These are phyloP conservation scores for Sanghuangporus sanghuang DNA, from an alignment of 1,284 basidiomycete species.

Conservation along the genomic window DNA sequence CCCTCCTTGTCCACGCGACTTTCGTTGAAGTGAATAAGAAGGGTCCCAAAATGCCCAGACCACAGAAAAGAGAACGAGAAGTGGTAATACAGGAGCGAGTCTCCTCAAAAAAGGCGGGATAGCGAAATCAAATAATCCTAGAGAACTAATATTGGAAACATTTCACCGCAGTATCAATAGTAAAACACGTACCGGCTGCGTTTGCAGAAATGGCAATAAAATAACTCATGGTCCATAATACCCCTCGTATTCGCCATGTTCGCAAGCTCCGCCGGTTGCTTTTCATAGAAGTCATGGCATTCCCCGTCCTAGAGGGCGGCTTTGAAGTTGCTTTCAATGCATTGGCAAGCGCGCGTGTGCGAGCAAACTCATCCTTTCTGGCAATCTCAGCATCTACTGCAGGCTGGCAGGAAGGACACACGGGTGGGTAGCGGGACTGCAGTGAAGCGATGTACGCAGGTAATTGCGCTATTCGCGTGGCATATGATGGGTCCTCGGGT, in stretches of 20 bases:
- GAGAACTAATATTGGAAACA: background rate
- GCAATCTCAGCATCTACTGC: constrained; percentile 77
- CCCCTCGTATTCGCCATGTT: constrained; percentile 60
- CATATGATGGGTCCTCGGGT: constrained; percentile 65
- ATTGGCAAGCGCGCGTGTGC: constrained; percentile 68
- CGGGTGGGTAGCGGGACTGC: constrained; percentile 78
- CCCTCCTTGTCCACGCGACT: constrained; percentile 60
- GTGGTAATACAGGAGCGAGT: constrained; percentile 34
- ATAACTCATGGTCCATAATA: constrained; percentile 50
- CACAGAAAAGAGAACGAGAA: constrained; percentile 47
- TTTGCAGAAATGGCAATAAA: constrained; percentile 39
- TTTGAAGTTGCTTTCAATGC: constrained; percentile 55
- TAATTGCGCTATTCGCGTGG: constrained; percentile 52
- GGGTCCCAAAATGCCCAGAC: constrained; percentile 76
- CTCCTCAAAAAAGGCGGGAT: constrained; percentile 8
- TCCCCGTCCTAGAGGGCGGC: constrained; percentile 26
- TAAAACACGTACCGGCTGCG: constrained; percentile 36
- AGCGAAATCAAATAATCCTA: constrained; percentile 21
- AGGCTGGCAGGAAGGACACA: constrained; percentile 71
- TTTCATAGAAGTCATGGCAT: constrained; percentile 35
- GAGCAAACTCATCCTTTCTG: constrained; percentile 75
- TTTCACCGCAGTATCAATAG: background rate
- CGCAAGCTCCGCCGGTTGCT: constrained; percentile 38
- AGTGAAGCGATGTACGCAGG: constrained; percentile 71
- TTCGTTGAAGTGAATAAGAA: constrained; percentile 55